Conservation (phyloP, 768 basidiomycete species). For the Termitomyces sp. region DNA sequence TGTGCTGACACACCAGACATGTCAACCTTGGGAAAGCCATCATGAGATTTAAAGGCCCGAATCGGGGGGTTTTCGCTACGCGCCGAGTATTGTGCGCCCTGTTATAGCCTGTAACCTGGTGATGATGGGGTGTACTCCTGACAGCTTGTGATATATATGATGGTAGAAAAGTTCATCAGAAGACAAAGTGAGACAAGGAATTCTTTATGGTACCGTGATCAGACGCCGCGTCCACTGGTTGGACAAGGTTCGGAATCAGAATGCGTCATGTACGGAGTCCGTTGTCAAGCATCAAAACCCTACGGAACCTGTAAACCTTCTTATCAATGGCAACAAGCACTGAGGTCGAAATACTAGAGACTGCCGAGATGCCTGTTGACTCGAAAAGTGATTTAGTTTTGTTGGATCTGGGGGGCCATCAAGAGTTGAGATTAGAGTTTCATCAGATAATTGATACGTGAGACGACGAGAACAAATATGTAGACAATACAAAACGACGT, state of each 20-base stretch:
- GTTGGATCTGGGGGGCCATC: not conserved
- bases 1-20: not conserved
- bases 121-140: not conserved
- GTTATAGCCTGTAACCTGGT: constrained; percentile 5
- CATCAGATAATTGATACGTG: constrained; percentile 4
- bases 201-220: not conserved
- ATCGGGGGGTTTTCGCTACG: not conserved
- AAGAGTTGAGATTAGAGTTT: constrained; percentile 4
- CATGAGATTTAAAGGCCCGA: not conserved
- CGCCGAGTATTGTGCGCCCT: not conserved
- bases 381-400: too few species aligned
- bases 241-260: not conserved
- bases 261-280: not conserved
- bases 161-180: not conserved
- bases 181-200: not conserved
- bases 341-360: not conserved
- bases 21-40: not conserved
- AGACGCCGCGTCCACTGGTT: not conserved
- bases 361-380: not conserved
- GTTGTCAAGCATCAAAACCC: not conserved
- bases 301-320: too few species aligned
- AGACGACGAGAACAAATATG: constrained; percentile 11
- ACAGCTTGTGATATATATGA: constrained; percentile 3
- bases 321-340: not conserved
- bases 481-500: constrained; percentile 16